Percentiles rank a stretch among this genome's conserved stretches.
phyloP scores from a whole-genome alignment of 164 flowering plant genomes.

The Tetrastigma voinierianum region DNA sequence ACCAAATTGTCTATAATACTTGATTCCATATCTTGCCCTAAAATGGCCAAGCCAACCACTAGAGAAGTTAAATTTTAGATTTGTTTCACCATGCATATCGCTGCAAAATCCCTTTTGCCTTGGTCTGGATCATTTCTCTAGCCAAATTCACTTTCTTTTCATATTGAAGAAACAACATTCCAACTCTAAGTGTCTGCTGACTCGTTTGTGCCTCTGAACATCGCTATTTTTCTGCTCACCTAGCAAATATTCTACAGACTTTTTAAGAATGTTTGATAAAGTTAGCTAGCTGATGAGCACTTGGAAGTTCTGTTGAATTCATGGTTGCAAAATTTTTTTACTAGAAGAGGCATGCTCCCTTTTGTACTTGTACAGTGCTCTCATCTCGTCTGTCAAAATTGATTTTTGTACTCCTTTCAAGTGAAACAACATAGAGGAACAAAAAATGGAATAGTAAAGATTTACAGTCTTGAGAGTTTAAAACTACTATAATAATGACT shows the following conservation, averaged over 20 bases:
- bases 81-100: background rate
- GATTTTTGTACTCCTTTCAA: too few relatives aligned
- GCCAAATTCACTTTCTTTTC: constrained; percentile 4
- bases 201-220: constrained; percentile 7
- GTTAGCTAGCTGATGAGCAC: background rate
- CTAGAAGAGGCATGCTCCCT: background rate
- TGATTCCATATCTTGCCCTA: constrained; percentile 11
- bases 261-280: constrained; percentile 9
- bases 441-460: too few relatives aligned
- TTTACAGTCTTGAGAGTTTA: too few relatives aligned
- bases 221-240: background rate
- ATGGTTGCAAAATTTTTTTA: background rate
- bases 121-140: constrained; percentile 11
- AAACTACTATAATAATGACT: too few relatives aligned
- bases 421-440: too few relatives aligned
- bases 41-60: constrained; percentile 11
- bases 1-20: constrained; percentile 3
- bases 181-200: constrained; percentile 7
- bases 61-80: constrained; percentile 5
- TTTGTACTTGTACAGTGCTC: background rate
- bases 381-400: background rate
- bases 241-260: constrained; percentile 1
- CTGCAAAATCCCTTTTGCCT: constrained; percentile 1
- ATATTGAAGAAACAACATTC: background rate
- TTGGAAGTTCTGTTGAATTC: background rate